Base-by-base conservation (phyloP, 176 grass and related monocot genomes). In the Olyra latifolia region DNA sequence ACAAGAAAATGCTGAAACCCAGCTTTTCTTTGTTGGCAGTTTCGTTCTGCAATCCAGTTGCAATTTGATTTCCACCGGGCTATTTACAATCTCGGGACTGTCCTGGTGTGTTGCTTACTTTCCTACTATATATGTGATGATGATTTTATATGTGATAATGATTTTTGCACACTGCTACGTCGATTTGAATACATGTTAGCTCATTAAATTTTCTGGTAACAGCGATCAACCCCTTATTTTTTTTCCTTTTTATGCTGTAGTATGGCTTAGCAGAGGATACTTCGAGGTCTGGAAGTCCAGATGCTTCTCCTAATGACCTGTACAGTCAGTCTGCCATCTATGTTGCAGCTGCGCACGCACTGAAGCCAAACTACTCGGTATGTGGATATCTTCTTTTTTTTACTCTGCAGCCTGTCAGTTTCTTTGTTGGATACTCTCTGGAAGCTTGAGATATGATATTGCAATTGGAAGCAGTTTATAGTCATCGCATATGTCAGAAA, bases 181-280 rank as follows among this genome's bases (percentile, higher is more conserved):
- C 20, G 6, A 25, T 82, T 10, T 42, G 53, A 57, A 22, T 79
- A 23, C 55, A 39, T 61, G 66, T 46, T 81, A 72, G 8, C 39
- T 80, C 41, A 69, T 56, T 32, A 8, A 12, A 62, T 58, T 81
- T 29, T 81, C 20, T 35, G 41, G 3, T 71, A 55, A 48, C 55
- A 35, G n/a, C 7, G 22, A 47, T 71, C 13, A 35, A 60, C 28
- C 14, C 8, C 57, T 2, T n/a, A n/a, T 72, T 48, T 35, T 10
- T 12, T 54, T 39, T 62, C 71, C 30, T 84, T 65, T 81, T 59
- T 81, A 25, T 85, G 72, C 32, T 54, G 41, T 86, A 94, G 89
- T 94, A 94, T 88, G 92, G 92, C 53, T 91, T 94, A 91, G 92
- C 92, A 47, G 92, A 94, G 75, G 92, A 94, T 77, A 94, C 86